phyloP scores from a whole-genome alignment of 169 alveolate species.

The Theileria luwenshuni region DNA sequence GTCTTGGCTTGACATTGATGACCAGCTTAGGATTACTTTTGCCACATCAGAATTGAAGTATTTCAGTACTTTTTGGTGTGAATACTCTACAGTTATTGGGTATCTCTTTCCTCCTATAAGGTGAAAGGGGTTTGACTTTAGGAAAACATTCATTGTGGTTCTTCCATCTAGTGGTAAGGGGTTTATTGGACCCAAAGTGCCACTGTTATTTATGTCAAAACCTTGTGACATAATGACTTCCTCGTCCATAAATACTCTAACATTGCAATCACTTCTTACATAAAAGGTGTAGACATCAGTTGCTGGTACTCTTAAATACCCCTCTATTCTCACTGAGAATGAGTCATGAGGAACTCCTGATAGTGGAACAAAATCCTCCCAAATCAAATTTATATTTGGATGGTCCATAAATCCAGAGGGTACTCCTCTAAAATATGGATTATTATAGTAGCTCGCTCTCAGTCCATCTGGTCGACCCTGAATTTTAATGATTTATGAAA shows the following conservation, averaged over 20 bases:
- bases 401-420: slow-evolving; percentile 77
- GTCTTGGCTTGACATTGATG: slow-evolving; percentile 71
- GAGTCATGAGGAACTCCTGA: slow-evolving; percentile 82
- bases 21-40: slow-evolving; percentile 77
- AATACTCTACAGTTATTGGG: slow-evolving; percentile 79
- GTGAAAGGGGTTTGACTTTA: slow-evolving; percentile 72
- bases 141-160: slow-evolving; percentile 65
- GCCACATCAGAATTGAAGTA: slow-evolving; percentile 73
- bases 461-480: slow-evolving; percentile 76
- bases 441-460: slow-evolving; percentile 78
- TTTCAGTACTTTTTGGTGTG: slow-evolving; percentile 79
- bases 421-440: slow-evolving; percentile 78
- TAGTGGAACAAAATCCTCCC: slow-evolving; percentile 79
- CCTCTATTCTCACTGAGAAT: slow-evolving; percentile 88
- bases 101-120: slow-evolving; percentile 81
- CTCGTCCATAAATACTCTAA: slow-evolving; percentile 84
- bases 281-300: slow-evolving; percentile 79
- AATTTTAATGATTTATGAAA: neutral
- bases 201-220: slow-evolving; percentile 73
- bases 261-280: slow-evolving; percentile 79
- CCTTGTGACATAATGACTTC: slow-evolving; percentile 82
- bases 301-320: slow-evolving; percentile 81
- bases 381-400: slow-evolving; percentile 64
- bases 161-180: slow-evolving; percentile 77
- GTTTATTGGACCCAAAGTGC: slow-evolving; percentile 58